phyloP scores from a whole-genome alignment of 2,329 filamentous ascomycete species.

The Neofusicoccum laricinum region DNA sequence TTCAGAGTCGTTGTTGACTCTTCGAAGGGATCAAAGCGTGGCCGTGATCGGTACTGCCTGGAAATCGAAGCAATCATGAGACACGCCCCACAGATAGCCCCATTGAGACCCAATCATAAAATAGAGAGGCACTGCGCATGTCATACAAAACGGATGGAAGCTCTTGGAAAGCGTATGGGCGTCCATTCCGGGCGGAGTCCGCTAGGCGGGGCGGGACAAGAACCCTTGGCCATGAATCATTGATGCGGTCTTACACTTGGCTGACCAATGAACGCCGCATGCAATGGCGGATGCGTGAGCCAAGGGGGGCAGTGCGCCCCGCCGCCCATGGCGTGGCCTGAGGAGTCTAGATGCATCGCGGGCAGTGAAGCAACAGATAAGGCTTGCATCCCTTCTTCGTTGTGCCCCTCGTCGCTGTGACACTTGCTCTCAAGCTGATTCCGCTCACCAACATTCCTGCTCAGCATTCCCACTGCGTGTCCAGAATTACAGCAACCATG shows the following conservation, averaged over 20 bases:
- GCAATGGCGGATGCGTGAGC: background rate
- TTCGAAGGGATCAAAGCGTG: too few relatives aligned
- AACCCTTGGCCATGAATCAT: background rate
- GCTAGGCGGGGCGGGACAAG: slow-evolving; percentile 1
- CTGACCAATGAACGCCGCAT: background rate
- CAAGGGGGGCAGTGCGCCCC: slow-evolving; percentile 1
- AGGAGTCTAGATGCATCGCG: background rate
- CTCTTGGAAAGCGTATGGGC: too few relatives aligned
- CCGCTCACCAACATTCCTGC: background rate
- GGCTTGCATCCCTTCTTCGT: background rate
- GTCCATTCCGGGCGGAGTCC: background rate
- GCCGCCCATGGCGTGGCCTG: background rate
- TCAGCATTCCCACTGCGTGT: background rate
- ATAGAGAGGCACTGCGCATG: too few relatives aligned
- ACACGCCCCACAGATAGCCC: too few relatives aligned
- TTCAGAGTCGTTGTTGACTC: too few relatives aligned
- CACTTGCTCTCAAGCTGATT: background rate
- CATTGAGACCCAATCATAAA: too few relatives aligned
- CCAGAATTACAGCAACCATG: background rate
- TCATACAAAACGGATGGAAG: too few relatives aligned
- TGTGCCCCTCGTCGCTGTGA: background rate
- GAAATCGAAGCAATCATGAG: too few relatives aligned
- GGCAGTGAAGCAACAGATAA: background rate
- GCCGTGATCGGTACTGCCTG: too few relatives aligned
- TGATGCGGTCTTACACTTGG: background rate